Base-by-base conservation (phyloP, 2,329 filamentous ascomycete genomes). In the Pestalotiopsis sp. region DNA sequence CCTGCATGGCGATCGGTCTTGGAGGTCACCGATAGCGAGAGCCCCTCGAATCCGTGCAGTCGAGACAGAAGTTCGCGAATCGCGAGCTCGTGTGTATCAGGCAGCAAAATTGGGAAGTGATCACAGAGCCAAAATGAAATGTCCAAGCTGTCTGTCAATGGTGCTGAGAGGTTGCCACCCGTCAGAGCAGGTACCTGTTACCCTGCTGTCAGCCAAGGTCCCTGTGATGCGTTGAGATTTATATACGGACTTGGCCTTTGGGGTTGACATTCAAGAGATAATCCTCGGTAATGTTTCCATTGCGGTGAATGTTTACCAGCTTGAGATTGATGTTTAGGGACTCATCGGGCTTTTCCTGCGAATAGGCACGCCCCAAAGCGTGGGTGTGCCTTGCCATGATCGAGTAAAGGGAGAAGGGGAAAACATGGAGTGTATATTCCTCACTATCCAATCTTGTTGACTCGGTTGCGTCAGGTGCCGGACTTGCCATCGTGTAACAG, bases 121-220 rank as follows among this genome's bases (percentile, higher is more conserved):
- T 36, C 14, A 36, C 68, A 69, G 7, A 69, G 45, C 68, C 68
- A 69, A 25, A 64, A 65, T 4, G 68, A 69, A 27, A 69, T 69
- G 12, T 66, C 64, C 17, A 66, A 63, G 41, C 67, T 69, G 23
- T 69, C 57, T 14, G 67, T 63, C 9, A 69, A 31, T 7, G 56
- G 58, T 38, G 41, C n/a, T 3, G 57, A n/a, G n/a, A 25, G 23
- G 7, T 57, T 64, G 5, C 49, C 11, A 13, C 59, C 39, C 4
- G 64, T 57, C 57, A 69, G 49, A 13, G 67, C 27, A 36, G 67
- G 67, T 14, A 61, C 62, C 61, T 68, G 23, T 64, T 17, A 39
- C 38, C 2, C n/a, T 25, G 14, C 7, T 1, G 9, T 13, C 7
- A 20, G 31, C 23, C 31, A 20, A 45, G 3, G 11, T 39, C 7